phyloP scores from a whole-genome alignment of 164 flowering plant genomes.

The Vitis labrusca region DNA sequence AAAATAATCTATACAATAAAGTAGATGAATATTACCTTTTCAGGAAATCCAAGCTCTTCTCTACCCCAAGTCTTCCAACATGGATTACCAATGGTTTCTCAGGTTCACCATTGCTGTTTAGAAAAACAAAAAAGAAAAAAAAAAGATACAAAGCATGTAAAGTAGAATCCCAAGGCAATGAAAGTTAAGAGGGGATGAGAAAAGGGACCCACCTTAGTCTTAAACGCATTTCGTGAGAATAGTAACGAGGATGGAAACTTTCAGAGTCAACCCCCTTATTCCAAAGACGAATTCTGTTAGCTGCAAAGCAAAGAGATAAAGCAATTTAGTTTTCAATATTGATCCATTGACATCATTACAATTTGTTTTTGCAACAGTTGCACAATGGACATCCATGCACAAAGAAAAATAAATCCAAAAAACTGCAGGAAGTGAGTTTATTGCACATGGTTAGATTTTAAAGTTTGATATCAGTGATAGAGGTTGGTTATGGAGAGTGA shows the following conservation, averaged over 20 bases:
- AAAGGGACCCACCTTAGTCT: slow-evolving; percentile 56
- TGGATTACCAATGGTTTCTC: slow-evolving; percentile 87
- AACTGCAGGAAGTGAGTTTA: no score
- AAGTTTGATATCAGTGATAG: background rate
- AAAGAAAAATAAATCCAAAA: no score
- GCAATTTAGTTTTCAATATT: background rate
- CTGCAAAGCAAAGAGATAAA: slow-evolving; percentile 31
- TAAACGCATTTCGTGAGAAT: slow-evolving; percentile 72
- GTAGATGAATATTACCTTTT: slow-evolving; percentile 51
- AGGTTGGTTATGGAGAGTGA: background rate
- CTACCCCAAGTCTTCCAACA: slow-evolving; percentile 94
- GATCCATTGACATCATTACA: no score
- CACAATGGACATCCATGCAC: background rate
- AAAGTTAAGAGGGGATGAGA: slow-evolving; percentile 7
- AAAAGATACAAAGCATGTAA: background rate
- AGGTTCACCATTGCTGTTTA: slow-evolving; percentile 81
- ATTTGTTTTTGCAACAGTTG: background rate
- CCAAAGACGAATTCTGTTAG: slow-evolving; percentile 90
- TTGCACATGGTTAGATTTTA: background rate
- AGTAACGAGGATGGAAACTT: slow-evolving; percentile 81
- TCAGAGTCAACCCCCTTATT: slow-evolving; percentile 95
- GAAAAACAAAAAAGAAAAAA: background rate
- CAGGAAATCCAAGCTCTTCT: slow-evolving; percentile 95
- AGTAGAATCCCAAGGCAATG: background rate
- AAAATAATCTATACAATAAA: background rate